Base-by-base conservation (phyloP, 1,139 yeast genomes). In the Pichia sorboxylosa region DNA sequence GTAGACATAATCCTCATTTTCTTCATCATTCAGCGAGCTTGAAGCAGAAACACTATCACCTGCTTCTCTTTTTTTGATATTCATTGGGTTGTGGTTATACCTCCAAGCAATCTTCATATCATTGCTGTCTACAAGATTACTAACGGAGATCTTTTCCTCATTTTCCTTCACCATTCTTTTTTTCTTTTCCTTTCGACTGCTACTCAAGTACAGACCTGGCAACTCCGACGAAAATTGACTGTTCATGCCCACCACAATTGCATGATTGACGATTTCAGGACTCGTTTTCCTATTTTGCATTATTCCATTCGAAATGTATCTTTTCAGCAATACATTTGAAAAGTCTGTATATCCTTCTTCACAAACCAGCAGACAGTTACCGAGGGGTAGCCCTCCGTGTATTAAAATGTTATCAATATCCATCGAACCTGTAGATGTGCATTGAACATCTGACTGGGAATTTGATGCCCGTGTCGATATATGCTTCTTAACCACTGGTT, bases 291-390 rank as follows among this genome's bases (percentile, higher is more conserved):
- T 60, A 45, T 69, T 69, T 35, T 87, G 94, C 3, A 73, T 49
- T 4, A 85, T 59, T 10, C 96, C 94, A 51, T 83, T 93, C 1
- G 94, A 68, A 1, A 83, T 76, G 61, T 76, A 82, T 4, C 74
- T 63, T 41, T 90, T 71, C 24, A 77, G 53, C 25, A 90, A 46
- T 10, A 82, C 75, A n/a, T 85, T 69, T 3, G 81, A 67, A 51
- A 85, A 90, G 49, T 90, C 97, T 0, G 98, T 87, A 13, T 92
- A 77, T 0, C 94, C 93, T 11, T 73, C 68, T 51, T 90, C 98
- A 51, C 84, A 90, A 3, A 90, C 52, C 13, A 87, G 54, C 27
- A 85, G 51, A 6, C 82, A 66, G 11, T 66, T 57, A 1, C 95
- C 94, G 13, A 83, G 47, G 1, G 97, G 97, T 13, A 87, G 52